These are phyloP conservation scores for Orbilia javanica DNA, from an alignment of 2,329 filamentous ascomycete species.

Conservation along the genomic window DNA sequence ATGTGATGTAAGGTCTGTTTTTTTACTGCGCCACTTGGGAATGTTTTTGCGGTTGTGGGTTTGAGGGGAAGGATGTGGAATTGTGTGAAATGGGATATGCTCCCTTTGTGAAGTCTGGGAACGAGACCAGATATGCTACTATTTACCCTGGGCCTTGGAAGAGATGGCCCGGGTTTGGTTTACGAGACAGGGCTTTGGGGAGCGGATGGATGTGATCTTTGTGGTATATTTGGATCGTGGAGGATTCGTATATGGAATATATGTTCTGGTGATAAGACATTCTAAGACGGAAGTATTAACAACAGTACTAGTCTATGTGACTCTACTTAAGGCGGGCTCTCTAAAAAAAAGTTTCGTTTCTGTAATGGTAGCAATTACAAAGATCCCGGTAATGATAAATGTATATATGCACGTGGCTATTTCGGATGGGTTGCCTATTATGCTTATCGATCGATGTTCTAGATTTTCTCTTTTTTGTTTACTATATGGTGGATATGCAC, in stretches of 20 bases:
- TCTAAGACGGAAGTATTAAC: background rate
- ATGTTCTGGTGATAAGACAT: background rate
- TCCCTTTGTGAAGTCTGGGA: background rate
- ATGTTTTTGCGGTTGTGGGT: background rate
- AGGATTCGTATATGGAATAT: background rate
- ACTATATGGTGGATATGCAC: background rate
- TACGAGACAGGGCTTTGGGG: no score
- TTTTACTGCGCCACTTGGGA: background rate
- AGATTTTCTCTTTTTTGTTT: background rate
- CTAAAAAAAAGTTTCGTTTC: background rate
- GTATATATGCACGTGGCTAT: constrained; percentile 1
- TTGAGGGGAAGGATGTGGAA: background rate
- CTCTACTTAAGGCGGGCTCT: no score
- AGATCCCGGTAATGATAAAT: background rate
- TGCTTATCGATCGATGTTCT: background rate
- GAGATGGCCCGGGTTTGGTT: no score
- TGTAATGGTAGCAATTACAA: background rate
- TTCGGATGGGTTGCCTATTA: background rate
- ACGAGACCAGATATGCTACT: no score
- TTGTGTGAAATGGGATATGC: background rate
- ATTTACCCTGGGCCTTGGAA: no score
- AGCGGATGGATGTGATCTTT: no score
- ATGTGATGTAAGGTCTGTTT: no score
- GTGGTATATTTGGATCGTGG: no score
- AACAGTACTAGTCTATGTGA: background rate